Conservation (phyloP, 768 basidiomycete genomes). For the Lactarius hatsudake region DNA sequence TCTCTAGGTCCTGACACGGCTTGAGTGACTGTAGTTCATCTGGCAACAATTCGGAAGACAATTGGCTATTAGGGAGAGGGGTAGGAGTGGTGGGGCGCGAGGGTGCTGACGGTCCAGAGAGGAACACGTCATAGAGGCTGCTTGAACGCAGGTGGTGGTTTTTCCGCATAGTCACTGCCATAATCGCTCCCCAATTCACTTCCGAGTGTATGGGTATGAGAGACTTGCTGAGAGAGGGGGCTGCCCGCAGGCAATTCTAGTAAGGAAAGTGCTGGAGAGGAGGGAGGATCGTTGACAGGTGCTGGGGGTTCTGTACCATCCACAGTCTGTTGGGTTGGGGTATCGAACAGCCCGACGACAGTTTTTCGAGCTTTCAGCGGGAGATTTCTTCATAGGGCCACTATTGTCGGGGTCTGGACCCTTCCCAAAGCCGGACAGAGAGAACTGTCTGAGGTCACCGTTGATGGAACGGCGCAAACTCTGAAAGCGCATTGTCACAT, state of each 20-base stretch:
- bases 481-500: constrained; percentile 46
- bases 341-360: constrained; percentile 62
- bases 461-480: constrained; percentile 47
- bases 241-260: constrained; percentile 20
- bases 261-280: constrained; percentile 23
- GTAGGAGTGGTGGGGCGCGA: constrained; percentile 29
- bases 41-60: constrained; percentile 21
- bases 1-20: constrained; percentile 19
- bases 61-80: constrained; percentile 5
- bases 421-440: constrained; percentile 22
- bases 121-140: constrained; percentile 52
- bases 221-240: constrained; percentile 6
- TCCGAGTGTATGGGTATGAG: constrained; percentile 43
- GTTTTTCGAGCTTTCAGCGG: constrained; percentile 44
- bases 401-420: constrained; percentile 30
- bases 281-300: constrained; percentile 9
- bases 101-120: constrained; percentile 27
- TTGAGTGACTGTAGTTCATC: constrained; percentile 27
- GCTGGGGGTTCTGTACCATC: constrained; percentile 10
- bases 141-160: constrained; percentile 49
- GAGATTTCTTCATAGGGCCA: constrained; percentile 8
- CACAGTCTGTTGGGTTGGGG: constrained; percentile 24
- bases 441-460: constrained; percentile 32
- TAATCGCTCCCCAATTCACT: constrained; percentile 59
- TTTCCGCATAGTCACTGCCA: constrained; percentile 42